A percentile compares a stretch with the other conserved stretches of the same genome.
Conservation (phyloP, 2,329 filamentous ascomycete species). For the Cylindrodendrum hubeiense region DNA sequence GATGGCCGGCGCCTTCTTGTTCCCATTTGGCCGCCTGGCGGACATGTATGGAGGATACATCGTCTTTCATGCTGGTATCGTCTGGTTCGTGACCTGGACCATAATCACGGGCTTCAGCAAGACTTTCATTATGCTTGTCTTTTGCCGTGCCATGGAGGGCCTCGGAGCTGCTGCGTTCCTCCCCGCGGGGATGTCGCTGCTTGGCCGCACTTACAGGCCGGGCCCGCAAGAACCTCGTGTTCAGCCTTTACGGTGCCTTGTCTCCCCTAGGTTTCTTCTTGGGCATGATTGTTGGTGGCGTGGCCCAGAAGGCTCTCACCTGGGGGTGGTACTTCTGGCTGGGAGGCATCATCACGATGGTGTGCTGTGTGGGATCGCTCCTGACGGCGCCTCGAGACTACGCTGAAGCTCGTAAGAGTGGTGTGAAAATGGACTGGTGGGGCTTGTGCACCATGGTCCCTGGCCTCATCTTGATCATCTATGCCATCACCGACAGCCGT, state of each 20-base stretch:
- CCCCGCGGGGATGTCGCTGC: constrained; percentile 75
- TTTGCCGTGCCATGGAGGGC: constrained; percentile 77
- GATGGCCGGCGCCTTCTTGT: constrained; percentile 66
- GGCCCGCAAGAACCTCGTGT: constrained; percentile 77
- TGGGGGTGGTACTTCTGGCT: constrained; percentile 81
- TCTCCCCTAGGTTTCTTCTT: constrained; percentile 68
- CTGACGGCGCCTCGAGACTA: constrained; percentile 53
- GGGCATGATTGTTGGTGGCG: constrained; percentile 75
- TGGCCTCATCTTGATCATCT: constrained; percentile 75
- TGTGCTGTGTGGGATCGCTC: constrained; percentile 62
- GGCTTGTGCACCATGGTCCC: constrained; percentile 66
- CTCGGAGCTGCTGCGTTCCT: constrained; percentile 77
- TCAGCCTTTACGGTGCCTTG: constrained; percentile 68
- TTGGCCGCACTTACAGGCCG: constrained; percentile 74
- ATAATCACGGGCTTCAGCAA: constrained; percentile 74
- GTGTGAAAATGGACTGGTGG: constrained; percentile 70
- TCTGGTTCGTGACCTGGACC: constrained; percentile 74
- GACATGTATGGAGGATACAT: constrained; percentile 71
- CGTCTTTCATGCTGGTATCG: constrained; percentile 66
- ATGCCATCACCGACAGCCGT: constrained; percentile 75
- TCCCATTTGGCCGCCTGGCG: constrained; percentile 69
- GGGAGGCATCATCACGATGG: constrained; percentile 58
- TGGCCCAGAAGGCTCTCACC: constrained; percentile 67
- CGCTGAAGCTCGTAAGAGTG: constrained; percentile 44
- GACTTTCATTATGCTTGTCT: constrained; percentile 74